Evolutionary conservation across 805 yeast species (phyloP).

Genomic region (Kodamaea leandrae): DNA sequence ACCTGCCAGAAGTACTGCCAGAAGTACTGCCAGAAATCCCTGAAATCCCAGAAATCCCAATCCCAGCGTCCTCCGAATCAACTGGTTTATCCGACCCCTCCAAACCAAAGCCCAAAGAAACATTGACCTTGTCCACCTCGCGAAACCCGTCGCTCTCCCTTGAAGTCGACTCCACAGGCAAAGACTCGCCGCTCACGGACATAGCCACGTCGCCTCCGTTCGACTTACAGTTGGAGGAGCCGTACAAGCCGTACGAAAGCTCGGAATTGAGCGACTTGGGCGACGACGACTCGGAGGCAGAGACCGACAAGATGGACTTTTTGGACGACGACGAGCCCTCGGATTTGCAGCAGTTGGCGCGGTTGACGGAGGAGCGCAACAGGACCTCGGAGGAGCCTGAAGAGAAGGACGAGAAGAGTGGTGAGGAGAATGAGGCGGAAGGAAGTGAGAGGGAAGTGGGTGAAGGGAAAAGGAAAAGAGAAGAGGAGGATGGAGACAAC

Average conservation of each 20-base stretch:
- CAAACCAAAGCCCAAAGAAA: neutral
- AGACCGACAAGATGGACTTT: slow-evolving; percentile 80
- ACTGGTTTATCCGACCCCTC: neutral
- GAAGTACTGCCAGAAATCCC: too few relatives aligned
- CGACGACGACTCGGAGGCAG: slow-evolving; percentile 77
- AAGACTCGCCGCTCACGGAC: slow-evolving; percentile 41
- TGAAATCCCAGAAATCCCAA: neutral
- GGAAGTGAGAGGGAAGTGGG: slow-evolving; percentile 11
- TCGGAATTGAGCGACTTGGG: slow-evolving; percentile 51
- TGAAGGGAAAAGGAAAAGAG: slow-evolving; percentile 44
- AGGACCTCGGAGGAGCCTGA: slow-evolving; percentile 1
- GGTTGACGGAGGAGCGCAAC: slow-evolving; percentile 34
- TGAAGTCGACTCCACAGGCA: slow-evolving; percentile 15
- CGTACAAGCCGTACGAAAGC: slow-evolving; percentile 30
- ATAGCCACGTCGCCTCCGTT: slow-evolving; percentile 42
- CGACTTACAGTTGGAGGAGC: slow-evolving; percentile 23
- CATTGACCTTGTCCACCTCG: neutral
- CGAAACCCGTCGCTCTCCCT: neutral
- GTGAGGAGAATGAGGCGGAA: slow-evolving; percentile 9
- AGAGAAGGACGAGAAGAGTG: slow-evolving; percentile 8
- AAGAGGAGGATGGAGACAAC: slow-evolving; percentile 38
- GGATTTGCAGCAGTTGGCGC: slow-evolving; percentile 39
- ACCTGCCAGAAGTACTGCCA: too few relatives aligned
- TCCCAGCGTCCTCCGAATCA: neutral
- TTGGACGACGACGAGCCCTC: slow-evolving; percentile 36